Conservation (phyloP, 441 rosid genomes). For the Melastoma candidum region DNA sequence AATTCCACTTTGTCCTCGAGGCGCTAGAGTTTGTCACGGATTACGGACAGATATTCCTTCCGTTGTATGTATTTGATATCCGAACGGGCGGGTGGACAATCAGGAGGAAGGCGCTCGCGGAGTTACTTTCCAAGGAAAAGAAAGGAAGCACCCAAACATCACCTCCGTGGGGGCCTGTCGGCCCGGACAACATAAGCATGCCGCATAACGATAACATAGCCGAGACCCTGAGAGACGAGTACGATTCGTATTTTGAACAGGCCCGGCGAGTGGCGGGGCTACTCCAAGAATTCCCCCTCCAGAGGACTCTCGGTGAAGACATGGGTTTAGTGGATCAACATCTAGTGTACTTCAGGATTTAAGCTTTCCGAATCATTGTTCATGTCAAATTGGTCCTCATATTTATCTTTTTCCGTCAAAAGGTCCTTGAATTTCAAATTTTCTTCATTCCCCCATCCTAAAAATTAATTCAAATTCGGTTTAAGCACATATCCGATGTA, state of each 20-base stretch:
- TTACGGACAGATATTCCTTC: conserved; percentile 47
- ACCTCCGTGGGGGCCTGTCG: conserved; percentile 4
- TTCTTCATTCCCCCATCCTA: too few relatives aligned
- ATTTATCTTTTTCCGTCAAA: too few relatives aligned
- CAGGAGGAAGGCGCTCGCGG: conserved; percentile 16
- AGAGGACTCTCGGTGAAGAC: conserved; percentile 15
- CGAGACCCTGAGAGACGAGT: conserved; percentile 1
- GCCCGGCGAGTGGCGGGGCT: conserved; percentile 30
- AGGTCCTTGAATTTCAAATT: too few relatives aligned
- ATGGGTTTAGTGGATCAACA: conserved; percentile 12
- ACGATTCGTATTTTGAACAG: conserved; percentile 23
- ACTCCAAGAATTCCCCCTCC: conserved; percentile 40
- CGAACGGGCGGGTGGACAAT: conserved; percentile 36
- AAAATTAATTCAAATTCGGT: too few relatives aligned
- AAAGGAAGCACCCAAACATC: conserved; percentile 1
- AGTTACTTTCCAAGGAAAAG: conserved; percentile 10
- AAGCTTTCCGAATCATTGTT: neutral
- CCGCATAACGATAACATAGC: neutral
- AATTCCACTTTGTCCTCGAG: conserved; percentile 39
- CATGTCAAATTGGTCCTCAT: too few relatives aligned
- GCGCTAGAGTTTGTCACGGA: conserved; percentile 34
- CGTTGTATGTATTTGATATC: conserved; percentile 30
- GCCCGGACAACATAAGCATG: neutral
- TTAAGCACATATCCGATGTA: too few relatives aligned
- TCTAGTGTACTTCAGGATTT: conserved; percentile 27